A percentile compares a stretch with the other conserved stretches of the same genome.
Conservation (phyloP, 1,284 basidiomycete genomes). For the Porphyrellus sp. region DNA sequence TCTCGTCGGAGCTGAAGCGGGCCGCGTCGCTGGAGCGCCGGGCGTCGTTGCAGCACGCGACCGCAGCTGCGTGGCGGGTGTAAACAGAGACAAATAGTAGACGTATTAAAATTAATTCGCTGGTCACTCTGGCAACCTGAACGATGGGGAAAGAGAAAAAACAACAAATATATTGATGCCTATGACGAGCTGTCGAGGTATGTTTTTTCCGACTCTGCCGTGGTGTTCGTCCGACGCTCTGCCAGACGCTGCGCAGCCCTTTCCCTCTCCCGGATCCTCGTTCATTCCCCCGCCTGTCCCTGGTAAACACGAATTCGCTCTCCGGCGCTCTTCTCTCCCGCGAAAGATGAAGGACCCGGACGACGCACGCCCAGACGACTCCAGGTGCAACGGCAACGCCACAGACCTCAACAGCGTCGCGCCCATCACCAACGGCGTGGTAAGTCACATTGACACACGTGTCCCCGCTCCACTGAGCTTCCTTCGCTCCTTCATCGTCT, state of each 20-base stretch:
- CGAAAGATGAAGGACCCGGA: conserved; percentile 27
- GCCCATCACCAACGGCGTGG: conserved; percentile 21
- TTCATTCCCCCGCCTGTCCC: conserved; percentile 65
- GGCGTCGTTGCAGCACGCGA: conserved; percentile 14
- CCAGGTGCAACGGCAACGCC: conserved; percentile 5
- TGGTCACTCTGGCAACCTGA: conserved; percentile 18
- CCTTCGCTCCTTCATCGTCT: conserved; percentile 28
- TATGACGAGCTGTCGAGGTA: not conserved
- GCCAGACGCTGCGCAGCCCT: conserved; percentile 50
- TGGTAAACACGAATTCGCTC: conserved; percentile 62
- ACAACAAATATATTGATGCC: not conserved
- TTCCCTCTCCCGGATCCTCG: conserved; percentile 64
- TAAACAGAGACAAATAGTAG: conserved; percentile 25
- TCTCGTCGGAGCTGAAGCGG: conserved; percentile 33
- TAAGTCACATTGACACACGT: conserved; percentile 26
- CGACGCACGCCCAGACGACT: no score
- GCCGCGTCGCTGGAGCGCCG: conserved; percentile 29
- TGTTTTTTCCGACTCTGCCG: not conserved
- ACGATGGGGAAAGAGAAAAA: not conserved
- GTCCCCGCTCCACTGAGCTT: conserved; percentile 18
- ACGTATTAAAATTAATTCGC: not conserved
- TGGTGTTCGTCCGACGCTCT: not conserved
- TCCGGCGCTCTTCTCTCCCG: conserved; percentile 37
- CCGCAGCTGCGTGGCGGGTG: conserved; percentile 17
- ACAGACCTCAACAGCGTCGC: not conserved